Evolutionary conservation across 768 basidiomycete genomes (phyloP).

Genomic region (Neoboletus brunneissimus): DNA sequence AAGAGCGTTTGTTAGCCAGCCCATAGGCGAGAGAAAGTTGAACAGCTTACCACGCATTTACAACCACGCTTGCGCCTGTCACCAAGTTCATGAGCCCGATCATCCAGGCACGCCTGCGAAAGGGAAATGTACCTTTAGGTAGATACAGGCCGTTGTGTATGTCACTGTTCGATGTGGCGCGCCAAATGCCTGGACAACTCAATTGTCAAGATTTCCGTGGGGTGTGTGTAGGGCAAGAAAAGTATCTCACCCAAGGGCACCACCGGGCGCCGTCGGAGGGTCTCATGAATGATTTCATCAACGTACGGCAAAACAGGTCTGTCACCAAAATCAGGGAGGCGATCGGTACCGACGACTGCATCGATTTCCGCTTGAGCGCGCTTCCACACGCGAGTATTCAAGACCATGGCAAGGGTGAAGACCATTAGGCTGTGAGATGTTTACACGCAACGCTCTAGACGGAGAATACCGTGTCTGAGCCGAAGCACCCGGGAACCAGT

Average conservation of each 20-base stretch:
- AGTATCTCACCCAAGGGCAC: not conserved
- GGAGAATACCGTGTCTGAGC: not conserved
- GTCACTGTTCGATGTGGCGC: slow-evolving; percentile 20
- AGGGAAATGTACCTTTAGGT: slow-evolving; percentile 28
- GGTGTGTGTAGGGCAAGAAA: too few relatives aligned
- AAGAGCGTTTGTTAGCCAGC: too few relatives aligned
- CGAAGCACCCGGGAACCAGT: slow-evolving; percentile 11
- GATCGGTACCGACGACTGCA: not conserved
- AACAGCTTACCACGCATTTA: slow-evolving; percentile 9
- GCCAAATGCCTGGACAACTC: slow-evolving; percentile 16
- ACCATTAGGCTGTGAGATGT: not conserved
- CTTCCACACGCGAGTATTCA: slow-evolving; percentile 2
- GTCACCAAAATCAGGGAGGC: slow-evolving; percentile 2
- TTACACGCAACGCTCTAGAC: not conserved
- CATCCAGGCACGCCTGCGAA: not conserved
- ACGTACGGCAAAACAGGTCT: slow-evolving; percentile 4
- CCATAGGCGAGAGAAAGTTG: not conserved
- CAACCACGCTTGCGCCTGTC: slow-evolving; percentile 10
- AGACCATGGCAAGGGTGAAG: slow-evolving; percentile 8
- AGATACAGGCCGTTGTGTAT: slow-evolving; percentile 27
- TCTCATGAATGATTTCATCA: slow-evolving; percentile 2
- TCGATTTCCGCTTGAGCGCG: slow-evolving; percentile 7
- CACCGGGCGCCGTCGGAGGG: not conserved
- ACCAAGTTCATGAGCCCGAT: too few relatives aligned
- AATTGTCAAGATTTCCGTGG: not conserved